A percentile compares a stretch with the other conserved stretches of the same genome.
phyloP scores from a whole-genome alignment of 2,329 filamentous ascomycete genomes.

The Ciborinia camelliae region DNA sequence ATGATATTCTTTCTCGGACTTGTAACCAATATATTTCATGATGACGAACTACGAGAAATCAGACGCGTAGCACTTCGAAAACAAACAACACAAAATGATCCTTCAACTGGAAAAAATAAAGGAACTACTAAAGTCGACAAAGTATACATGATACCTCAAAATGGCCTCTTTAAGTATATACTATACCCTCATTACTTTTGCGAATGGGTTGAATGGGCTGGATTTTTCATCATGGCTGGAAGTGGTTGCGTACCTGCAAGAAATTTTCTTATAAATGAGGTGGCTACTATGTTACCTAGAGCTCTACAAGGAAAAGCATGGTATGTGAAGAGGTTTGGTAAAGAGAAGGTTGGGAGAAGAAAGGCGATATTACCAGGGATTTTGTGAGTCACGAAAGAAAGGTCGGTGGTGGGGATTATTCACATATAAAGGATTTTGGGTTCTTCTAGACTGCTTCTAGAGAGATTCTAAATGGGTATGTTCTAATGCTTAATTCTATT shows the following conservation, averaged over 20 bases:
- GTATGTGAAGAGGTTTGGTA: slow-evolving; percentile 87
- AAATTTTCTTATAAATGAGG: slow-evolving; percentile 79
- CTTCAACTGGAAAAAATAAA: slow-evolving; percentile 19
- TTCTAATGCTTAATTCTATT: not conserved
- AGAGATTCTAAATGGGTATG: not conserved
- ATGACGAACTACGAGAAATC: slow-evolving; percentile 86
- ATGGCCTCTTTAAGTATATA: slow-evolving; percentile 77
- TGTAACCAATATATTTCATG: slow-evolving; percentile 79
- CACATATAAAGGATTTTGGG: no score
- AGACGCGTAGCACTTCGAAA: slow-evolving; percentile 63
- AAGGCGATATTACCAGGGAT: slow-evolving; percentile 67
- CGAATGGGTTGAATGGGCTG: slow-evolving; percentile 95
- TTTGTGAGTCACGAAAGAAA: slow-evolving; percentile 25
- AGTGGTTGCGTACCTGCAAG: slow-evolving; percentile 69
- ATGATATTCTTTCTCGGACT: slow-evolving; percentile 74
- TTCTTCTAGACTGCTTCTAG: not conserved
- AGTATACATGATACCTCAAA: slow-evolving; percentile 81
- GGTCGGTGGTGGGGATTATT: not conserved
- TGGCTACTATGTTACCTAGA: slow-evolving; percentile 85
- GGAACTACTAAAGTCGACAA: slow-evolving; percentile 57
- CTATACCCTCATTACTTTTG: slow-evolving; percentile 93
- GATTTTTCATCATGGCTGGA: slow-evolving; percentile 76
- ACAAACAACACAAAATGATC: slow-evolving; percentile 46
- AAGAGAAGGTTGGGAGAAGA: slow-evolving; percentile 69
- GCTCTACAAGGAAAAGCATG: slow-evolving; percentile 77